Conservation (phyloP, 2,329 filamentous ascomycete genomes). For the Diplocarpon mali region DNA sequence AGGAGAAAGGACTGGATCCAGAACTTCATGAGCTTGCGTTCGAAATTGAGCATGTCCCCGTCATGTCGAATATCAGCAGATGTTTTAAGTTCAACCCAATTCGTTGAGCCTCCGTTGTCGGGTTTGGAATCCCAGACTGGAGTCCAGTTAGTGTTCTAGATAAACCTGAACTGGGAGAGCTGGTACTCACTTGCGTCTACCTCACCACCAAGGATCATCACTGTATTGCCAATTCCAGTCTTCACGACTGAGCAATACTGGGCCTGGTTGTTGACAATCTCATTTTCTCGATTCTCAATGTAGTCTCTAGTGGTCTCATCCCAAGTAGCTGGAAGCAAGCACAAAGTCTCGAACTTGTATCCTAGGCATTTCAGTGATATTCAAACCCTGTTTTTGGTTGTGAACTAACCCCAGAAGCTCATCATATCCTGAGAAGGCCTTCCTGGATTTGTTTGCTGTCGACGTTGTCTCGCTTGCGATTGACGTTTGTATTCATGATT, state of each 20-base stretch:
- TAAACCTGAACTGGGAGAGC: background rate
- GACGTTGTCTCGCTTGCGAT: conserved; percentile 46
- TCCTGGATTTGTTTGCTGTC: conserved; percentile 37
- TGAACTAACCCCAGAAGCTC: conserved; percentile 71
- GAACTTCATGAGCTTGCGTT: conserved; percentile 86
- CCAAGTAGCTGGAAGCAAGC: conserved; percentile 66
- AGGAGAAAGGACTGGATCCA: conserved; percentile 96
- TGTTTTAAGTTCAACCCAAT: conserved; percentile 95
- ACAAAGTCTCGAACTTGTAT: conserved; percentile 92
- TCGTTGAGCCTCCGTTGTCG: conserved; percentile 50
- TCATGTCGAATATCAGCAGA: conserved; percentile 58
- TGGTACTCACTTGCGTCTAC: conserved; percentile 68
- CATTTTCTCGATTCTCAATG: conserved; percentile 64
- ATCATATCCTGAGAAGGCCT: conserved; percentile 64
- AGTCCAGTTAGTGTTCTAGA: conserved; percentile 1
- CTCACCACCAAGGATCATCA: conserved; percentile 78
- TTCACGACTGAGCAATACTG: conserved; percentile 94
- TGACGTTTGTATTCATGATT: conserved; percentile 63
- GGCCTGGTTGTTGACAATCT: conserved; percentile 74
- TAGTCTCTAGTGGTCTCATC: conserved; percentile 58
- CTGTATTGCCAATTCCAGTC: conserved; percentile 69
- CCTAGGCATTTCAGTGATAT: conserved; percentile 38
- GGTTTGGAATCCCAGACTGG: conserved; percentile 79
- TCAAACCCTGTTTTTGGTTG: background rate
- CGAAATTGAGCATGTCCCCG: conserved; percentile 63